Evolutionary conservation across 306 rosid species (phyloP), one percentile per base, ranked within the genome.

Genomic region (Cucurbita ficifolia): DNA sequence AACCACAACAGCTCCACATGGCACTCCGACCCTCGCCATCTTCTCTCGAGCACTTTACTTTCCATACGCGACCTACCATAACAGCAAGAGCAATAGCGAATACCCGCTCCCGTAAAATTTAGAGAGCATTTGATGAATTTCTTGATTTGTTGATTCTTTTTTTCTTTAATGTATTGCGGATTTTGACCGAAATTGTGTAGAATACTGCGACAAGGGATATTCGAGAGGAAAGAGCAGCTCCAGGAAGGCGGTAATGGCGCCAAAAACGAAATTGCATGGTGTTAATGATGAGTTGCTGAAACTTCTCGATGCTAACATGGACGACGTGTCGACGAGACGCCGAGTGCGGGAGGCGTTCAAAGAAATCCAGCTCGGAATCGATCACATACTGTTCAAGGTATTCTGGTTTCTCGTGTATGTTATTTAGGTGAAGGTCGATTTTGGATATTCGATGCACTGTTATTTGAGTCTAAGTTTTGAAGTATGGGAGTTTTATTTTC

Each of bases 301-400:
- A 86, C 80, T 92, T 80, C 70, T 87, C 75, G 81, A 83, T 65
- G 82, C 90, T 58, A 81, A 84, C 2, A 87, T 86, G 96, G 96
- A 90, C 65, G 81, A 84, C 79, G 98, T 77, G 1, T 73, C 84
- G 0, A 82, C 96, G 73, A 88, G 98, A 87, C 86, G 90, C 67
- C 84, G 84, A 19, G 96, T 91, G 65, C 91, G 98, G 43, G 88
- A 87, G 71, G 87, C 96, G 64, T 83, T 92, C 71, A 92, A 87
- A 87, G 85, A 82, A 40, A 79, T 82, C 79, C 98, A 92, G 78
- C 96, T 92, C 74, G 86, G 87, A 7, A 83, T 92, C 79, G 93
- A 92, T 69, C 96, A 92, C 56, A 84, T 92, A 39, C 72, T 92
- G 79, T 92, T 92, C 76, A 90, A 90, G 96, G 97, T 82, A 64